Percentiles rank a stretch among this genome's conserved stretches.
Evolutionary conservation across 768 basidiomycete genomes (phyloP).

Genomic region (Termitomyces sp.): DNA sequence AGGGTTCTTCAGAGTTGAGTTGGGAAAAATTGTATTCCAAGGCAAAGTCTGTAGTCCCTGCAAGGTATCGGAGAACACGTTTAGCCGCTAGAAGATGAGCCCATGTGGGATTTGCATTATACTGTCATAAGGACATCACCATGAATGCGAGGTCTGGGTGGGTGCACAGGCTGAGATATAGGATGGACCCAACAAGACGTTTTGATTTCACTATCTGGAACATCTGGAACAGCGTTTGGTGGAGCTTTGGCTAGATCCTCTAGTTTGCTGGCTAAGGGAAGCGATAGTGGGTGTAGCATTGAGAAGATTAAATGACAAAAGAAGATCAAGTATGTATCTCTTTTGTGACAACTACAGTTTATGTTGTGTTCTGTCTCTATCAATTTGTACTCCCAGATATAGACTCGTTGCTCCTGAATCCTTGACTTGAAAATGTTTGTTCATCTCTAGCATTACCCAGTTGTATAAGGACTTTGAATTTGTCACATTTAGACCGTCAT

Average conservation of each 20-base stretch:
- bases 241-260: not conserved
- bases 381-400: not conserved
- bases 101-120: conserved; percentile 21
- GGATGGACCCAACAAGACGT: not conserved
- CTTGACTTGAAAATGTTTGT: not conserved
- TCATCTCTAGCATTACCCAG: not conserved
- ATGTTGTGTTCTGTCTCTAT: conserved; percentile 3
- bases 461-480: not conserved
- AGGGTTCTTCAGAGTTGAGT: not conserved
- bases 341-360: conserved; percentile 12
- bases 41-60: conserved; percentile 20
- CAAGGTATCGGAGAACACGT: conserved; percentile 25
- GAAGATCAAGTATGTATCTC: not conserved
- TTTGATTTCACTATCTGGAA: not conserved
- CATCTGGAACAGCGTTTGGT: not conserved
- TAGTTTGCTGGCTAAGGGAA: conserved; percentile 1
- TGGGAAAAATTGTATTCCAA: conserved; percentile 15
- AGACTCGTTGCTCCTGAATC: not conserved
- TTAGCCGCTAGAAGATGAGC: conserved; percentile 17
- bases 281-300: not conserved
- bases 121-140: conserved; percentile 22
- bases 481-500: too few species aligned
- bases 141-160: conserved; percentile 5
- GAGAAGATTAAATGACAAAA: conserved; percentile 10
- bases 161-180: conserved; percentile 6